Evolutionary conservation across 805 yeast species (phyloP).

Genomic region (Saturnispora quitensis): DNA sequence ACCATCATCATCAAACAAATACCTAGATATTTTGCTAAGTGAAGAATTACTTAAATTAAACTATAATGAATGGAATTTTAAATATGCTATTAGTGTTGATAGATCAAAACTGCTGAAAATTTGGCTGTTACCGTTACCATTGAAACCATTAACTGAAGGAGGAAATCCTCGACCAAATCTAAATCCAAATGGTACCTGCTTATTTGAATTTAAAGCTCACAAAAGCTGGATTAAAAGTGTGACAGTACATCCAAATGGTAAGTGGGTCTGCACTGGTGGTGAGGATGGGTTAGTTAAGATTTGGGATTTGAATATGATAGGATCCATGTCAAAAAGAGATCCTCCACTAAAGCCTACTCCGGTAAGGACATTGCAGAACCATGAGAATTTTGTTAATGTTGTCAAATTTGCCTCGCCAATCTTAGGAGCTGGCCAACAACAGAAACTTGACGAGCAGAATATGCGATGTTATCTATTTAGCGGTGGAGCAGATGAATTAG

Average conservation of each 20-base stretch:
- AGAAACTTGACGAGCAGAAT: conserved; percentile 22
- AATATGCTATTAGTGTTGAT: conserved; percentile 69
- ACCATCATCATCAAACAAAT: conserved; percentile 40
- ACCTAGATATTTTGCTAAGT: conserved; percentile 37
- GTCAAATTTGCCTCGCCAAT: conserved; percentile 46
- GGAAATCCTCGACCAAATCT: conserved; percentile 33
- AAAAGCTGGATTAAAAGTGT: conserved; percentile 78
- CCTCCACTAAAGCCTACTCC: conserved; percentile 14
- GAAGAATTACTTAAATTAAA: conserved; percentile 16
- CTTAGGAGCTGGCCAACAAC: conserved; percentile 13
- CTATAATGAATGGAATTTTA: conserved; percentile 42
- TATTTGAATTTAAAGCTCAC: conserved; percentile 62
- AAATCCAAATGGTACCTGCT: conserved; percentile 50
- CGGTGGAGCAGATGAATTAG: conserved; percentile 51
- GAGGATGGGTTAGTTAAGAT: conserved; percentile 71
- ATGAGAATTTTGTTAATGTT: conserved; percentile 69
- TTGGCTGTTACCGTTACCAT: conserved; percentile 71
- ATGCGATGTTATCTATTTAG: conserved; percentile 58
- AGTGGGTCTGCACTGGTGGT: conserved; percentile 57
- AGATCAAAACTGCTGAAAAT: conserved; percentile 67
- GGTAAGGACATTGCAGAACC: conserved; percentile 38
- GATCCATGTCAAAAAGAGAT: conserved; percentile 15
- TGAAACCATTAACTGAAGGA: conserved; percentile 17
- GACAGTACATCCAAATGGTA: conserved; percentile 66
- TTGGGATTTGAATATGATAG: conserved; percentile 54